Evolutionary conservation across 345 rosid genomes (phyloP), one percentile per base, ranked within the genome.

Genomic region (Aegle marmelos): DNA sequence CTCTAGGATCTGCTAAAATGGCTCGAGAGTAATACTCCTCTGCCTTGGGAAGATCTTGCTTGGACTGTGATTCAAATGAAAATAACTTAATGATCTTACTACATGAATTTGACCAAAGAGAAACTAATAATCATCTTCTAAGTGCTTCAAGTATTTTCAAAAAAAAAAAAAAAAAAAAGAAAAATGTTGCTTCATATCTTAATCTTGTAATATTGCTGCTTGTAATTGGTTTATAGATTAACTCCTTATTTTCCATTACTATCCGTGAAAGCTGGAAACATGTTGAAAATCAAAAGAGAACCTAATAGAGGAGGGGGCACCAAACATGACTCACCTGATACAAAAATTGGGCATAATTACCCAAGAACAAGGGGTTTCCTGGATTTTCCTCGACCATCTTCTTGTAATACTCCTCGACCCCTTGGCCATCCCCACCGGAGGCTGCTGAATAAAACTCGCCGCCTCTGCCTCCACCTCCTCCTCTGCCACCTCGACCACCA

Each of bases 341-440:
- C 63, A 88, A 66, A 76, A 86, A 90, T 27, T 85, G 86, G 59
- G 93, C 95, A 86, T 90, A 88, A 77, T 91, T 91, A 77, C 90
- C 68, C 57, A 88, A 54, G 48, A 88, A 80, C 84, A 90, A 81
- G 50, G 93, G 71, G 82, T 86, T 84, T 62, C 85, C 86, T 7
- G 93, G 93, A 81, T 88, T 86, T 68, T 87, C 87, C 70, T 84
- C 79, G 78, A 90, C 79, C 92, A 88, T 87, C 74, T 68, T 87
- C 87, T 79, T 89, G 61, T 87, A 89, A 48, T 84, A 76, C 82
- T 87, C 90, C 65, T 89, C 92, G 11, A 85, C 72, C 33, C 80
- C 86, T 17, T 54, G 73, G 37, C 77, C 75, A 16, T 87, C 79
- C 54, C 75, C 86, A 5, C 81, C 85, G 1, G 62, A 64, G 7